phyloP scores from a whole-genome alignment of 2,329 filamentous ascomycete genomes.

The Ramichloridium luteum region DNA sequence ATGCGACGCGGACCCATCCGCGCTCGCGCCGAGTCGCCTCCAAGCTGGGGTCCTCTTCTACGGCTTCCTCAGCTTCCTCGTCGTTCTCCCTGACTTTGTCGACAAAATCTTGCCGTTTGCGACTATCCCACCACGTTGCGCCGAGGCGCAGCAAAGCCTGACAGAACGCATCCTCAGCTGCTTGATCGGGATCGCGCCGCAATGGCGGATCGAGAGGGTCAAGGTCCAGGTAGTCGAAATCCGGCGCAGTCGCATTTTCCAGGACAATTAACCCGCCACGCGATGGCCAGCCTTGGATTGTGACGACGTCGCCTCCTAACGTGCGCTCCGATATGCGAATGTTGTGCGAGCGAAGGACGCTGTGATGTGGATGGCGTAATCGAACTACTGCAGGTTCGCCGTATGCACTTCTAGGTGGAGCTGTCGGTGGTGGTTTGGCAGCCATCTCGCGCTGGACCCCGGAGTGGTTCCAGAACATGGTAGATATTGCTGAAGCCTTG shows the following conservation, averaged over 20 bases:
- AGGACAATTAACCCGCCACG: slow-evolving; percentile 2
- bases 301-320: neutral
- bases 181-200: slow-evolving; percentile 2
- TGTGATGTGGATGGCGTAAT: neutral
- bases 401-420: neutral
- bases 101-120: neutral
- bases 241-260: neutral
- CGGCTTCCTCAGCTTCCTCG: neutral
- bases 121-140: slow-evolving; percentile 3
- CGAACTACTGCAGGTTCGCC: neutral
- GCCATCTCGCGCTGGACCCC: too few relatives aligned
- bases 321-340: slow-evolving; percentile 1
- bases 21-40: neutral
- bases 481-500: too few relatives aligned
- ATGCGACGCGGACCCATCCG: slow-evolving; percentile 1
- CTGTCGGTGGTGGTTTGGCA: too few relatives aligned
- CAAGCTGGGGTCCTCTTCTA: neutral
- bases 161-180: slow-evolving; percentile 4
- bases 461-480: too few relatives aligned
- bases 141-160: neutral
- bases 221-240: slow-evolving; percentile 1
- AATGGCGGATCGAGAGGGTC: slow-evolving; percentile 2
- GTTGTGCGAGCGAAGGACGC: neutral
- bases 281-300: slow-evolving; percentile 3
- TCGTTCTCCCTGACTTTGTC: neutral